Conservation (phyloP, 1,284 basidiomycete genomes). For the Trichosporon sp. region DNA sequence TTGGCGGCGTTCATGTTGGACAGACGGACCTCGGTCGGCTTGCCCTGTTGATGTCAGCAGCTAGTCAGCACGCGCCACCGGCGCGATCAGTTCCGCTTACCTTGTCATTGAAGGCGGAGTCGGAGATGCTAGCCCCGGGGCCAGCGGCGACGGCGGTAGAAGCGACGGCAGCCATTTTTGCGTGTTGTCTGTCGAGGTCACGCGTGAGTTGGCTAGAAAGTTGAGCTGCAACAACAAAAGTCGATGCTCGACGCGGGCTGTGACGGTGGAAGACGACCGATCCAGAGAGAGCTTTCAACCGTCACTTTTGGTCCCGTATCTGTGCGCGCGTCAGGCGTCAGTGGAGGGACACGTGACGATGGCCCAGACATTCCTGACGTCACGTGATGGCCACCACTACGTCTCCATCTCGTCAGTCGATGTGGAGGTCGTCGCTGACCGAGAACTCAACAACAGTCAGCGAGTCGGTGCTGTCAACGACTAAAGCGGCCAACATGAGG, state of each 20-base stretch:
- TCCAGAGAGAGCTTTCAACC: conserved; percentile 13
- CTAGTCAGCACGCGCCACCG: neutral
- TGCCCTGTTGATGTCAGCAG: conserved; percentile 45
- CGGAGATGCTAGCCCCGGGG: conserved; percentile 42
- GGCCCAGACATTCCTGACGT: neutral
- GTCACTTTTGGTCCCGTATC: conserved; percentile 17
- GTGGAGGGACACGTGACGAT: neutral
- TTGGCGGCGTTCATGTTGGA: conserved; percentile 97
- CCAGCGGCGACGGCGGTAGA: conserved; percentile 12
- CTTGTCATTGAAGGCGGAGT: conserved; percentile 52
- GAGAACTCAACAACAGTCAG: neutral
- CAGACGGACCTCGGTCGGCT: conserved; percentile 75
- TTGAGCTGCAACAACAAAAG: conserved; percentile 14
- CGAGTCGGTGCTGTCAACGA: neutral
- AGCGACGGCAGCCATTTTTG: conserved; percentile 21
- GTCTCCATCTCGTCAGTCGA: conserved; percentile 16
- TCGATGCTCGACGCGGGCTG: conserved; percentile 12
- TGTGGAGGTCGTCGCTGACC: conserved; percentile 17
- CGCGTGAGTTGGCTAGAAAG: neutral
- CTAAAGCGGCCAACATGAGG: conserved; percentile 20
- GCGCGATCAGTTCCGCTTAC: conserved; percentile 32
- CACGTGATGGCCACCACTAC: neutral
- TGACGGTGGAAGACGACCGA: conserved; percentile 22
- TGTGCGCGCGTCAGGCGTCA: conserved; percentile 18
- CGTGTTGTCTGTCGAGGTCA: conserved; percentile 6